phyloP scores from a whole-genome alignment of 805 yeast species.

The Kodamaea leandrae region DNA sequence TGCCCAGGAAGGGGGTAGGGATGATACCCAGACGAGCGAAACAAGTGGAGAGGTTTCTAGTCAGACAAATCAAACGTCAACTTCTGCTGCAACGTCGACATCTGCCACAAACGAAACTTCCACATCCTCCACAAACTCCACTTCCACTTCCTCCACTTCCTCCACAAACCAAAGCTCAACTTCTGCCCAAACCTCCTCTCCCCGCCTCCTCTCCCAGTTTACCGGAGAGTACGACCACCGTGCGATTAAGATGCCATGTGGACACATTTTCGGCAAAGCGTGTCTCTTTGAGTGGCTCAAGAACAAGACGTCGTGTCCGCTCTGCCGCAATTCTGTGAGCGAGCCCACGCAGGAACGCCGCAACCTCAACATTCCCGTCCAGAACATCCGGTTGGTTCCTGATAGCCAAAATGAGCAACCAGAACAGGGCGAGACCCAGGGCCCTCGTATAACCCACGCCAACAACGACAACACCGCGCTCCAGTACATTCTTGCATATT shows the following conservation, averaged over 20 bases:
- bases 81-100: not conserved
- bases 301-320: constrained; percentile 74
- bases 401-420: constrained; percentile 12
- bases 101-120: not conserved
- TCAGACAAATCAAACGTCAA: too few species aligned
- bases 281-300: constrained; percentile 85
- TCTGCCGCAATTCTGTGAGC: constrained; percentile 63
- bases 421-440: not conserved
- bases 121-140: not conserved
- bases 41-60: too few species aligned
- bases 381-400: constrained; percentile 10
- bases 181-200: not conserved
- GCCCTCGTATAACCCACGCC: not conserved
- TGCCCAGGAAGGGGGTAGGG: too few species aligned
- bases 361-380: constrained; percentile 8
- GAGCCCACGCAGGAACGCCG: constrained; percentile 16
- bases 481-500: constrained; percentile 21
- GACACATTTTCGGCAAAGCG: constrained; percentile 81
- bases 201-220: constrained; percentile 18
- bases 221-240: constrained; percentile 44
- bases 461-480: constrained; percentile 12
- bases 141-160: not conserved
- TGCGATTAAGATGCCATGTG: constrained; percentile 78
- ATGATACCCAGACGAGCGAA: too few species aligned
- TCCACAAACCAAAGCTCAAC: too few species aligned